phyloP scores from a whole-genome alignment of 257 asterid genomes.

The Scutellaria minor region DNA sequence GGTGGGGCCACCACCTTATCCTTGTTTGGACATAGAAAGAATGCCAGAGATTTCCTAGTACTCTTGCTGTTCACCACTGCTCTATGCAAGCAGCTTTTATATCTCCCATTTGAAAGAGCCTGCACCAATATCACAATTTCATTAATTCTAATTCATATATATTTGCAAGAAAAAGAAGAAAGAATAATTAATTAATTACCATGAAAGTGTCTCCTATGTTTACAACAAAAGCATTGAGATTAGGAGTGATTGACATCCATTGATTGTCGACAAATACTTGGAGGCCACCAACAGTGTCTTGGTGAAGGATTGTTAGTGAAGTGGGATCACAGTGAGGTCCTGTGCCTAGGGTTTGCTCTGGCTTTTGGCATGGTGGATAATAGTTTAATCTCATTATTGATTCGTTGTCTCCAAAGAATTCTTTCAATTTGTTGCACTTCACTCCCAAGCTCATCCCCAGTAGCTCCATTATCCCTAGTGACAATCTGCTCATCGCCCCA shows the following conservation, averaged over 20 bases:
- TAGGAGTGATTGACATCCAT: slow-evolving; percentile 74
- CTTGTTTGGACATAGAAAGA: slow-evolving; percentile 83
- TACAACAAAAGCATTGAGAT: slow-evolving; percentile 69
- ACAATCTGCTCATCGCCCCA: slow-evolving; percentile 69
- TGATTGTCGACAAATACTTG: slow-evolving; percentile 77
- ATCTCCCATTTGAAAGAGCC: slow-evolving; percentile 93
- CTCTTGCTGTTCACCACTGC: slow-evolving; percentile 87
- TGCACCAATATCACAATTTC: slow-evolving; percentile 24
- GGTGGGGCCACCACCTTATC: slow-evolving; percentile 92
- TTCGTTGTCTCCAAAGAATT: slow-evolving; percentile 70
- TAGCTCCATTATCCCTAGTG: slow-evolving; percentile 85
- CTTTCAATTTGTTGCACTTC: slow-evolving; percentile 45
- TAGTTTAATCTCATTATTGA: slow-evolving; percentile 90
- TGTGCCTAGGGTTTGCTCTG: slow-evolving; percentile 78
- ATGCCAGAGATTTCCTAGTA: slow-evolving; percentile 87
- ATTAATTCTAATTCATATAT: too few species aligned
- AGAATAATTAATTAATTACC: slow-evolving; percentile 44
- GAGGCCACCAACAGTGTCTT: slow-evolving; percentile 82
- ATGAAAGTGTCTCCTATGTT: slow-evolving; percentile 97
- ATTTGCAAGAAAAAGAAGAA: too few species aligned
- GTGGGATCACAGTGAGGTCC: slow-evolving; percentile 99
- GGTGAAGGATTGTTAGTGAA: slow-evolving; percentile 93
- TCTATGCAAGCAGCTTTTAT: slow-evolving; percentile 88
- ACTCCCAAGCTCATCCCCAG: slow-evolving; percentile 83
- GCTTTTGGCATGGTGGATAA: slow-evolving; percentile 84